A percentile compares a stretch with the other conserved stretches of the same genome.
Evolutionary conservation across 306 rosid genomes (phyloP).

Genomic region (Dalbergia oliveri): DNA sequence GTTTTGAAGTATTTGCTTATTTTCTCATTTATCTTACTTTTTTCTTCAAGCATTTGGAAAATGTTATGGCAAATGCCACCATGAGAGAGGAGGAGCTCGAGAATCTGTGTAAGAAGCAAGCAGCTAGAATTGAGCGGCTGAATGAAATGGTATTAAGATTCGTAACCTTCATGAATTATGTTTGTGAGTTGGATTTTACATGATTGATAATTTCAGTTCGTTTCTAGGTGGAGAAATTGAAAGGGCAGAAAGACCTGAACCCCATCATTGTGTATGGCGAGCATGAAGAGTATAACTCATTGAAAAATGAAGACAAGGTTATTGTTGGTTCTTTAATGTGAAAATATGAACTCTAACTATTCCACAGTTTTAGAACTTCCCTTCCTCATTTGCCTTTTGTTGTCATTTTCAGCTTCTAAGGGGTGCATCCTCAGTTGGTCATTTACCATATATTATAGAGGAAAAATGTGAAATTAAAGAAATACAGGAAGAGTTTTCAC

Average conservation of each 20-base stretch:
- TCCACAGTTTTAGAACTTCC: neutral
- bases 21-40: neutral
- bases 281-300: conserved; percentile 43
- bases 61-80: conserved; percentile 40
- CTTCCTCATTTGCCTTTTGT: conserved; percentile 16
- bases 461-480: conserved; percentile 77
- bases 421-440: conserved; percentile 42
- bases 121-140: conserved; percentile 71
- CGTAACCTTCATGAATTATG: conserved; percentile 33
- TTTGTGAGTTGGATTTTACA: conserved; percentile 37
- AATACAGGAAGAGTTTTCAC: conserved; percentile 65
- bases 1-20: neutral
- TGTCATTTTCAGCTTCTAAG: conserved; percentile 52
- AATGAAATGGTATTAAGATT: conserved; percentile 66
- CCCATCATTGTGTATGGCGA: conserved; percentile 42
- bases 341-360: neutral
- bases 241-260: conserved; percentile 49
- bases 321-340: neutral
- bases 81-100: conserved; percentile 67
- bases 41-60: conserved; percentile 46
- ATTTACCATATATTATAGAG: conserved; percentile 48
- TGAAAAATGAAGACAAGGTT: conserved; percentile 52
- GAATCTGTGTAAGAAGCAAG: conserved; percentile 72
- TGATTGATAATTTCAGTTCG: conserved; percentile 31
- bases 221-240: conserved; percentile 65